Conservation (phyloP, 768 basidiomycete species). For the Pisolithus marmoratus region DNA sequence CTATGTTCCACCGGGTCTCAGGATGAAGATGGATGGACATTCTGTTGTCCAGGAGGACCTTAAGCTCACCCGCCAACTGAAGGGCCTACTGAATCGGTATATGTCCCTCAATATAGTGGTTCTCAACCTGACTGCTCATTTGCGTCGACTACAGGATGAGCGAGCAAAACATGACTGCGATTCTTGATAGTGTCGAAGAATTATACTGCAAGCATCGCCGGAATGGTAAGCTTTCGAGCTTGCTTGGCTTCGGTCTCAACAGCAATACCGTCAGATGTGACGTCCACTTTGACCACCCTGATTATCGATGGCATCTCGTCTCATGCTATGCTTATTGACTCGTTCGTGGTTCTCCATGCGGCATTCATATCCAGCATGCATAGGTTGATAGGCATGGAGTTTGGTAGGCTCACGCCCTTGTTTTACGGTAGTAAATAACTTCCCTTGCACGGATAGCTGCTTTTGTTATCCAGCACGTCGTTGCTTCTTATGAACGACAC, state of each 20-base stretch:
- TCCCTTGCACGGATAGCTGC: no score
- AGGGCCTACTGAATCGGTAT: constrained; percentile 85
- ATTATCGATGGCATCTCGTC: constrained; percentile 76
- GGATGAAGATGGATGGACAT: constrained; percentile 44
- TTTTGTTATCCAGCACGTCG: constrained; percentile 73
- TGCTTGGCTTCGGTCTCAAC: constrained; percentile 6
- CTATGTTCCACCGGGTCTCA: constrained; percentile 82
- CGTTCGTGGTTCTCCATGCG: constrained; percentile 84
- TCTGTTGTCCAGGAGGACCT: constrained; percentile 31
- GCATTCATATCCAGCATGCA: constrained; percentile 79
- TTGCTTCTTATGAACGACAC: constrained; percentile 60
- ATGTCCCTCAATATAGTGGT: constrained; percentile 6
- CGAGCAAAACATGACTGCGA: constrained; percentile 79
- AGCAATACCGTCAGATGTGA: constrained; percentile 55
- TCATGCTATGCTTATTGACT: constrained; percentile 78
- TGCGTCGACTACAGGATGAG: constrained; percentile 57
- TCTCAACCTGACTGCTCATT: neutral
- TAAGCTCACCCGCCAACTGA: constrained; percentile 70
- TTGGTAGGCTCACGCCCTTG: constrained; percentile 51
- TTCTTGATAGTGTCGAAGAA: constrained; percentile 68
- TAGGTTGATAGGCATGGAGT: constrained; percentile 79
- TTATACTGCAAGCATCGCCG: constrained; percentile 72
- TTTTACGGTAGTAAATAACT: constrained; percentile 1
- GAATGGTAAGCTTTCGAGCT: constrained; percentile 49
- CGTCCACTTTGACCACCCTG: constrained; percentile 67